phyloP scores from a whole-genome alignment of 345 rosid species.

The Acer campestre region DNA sequence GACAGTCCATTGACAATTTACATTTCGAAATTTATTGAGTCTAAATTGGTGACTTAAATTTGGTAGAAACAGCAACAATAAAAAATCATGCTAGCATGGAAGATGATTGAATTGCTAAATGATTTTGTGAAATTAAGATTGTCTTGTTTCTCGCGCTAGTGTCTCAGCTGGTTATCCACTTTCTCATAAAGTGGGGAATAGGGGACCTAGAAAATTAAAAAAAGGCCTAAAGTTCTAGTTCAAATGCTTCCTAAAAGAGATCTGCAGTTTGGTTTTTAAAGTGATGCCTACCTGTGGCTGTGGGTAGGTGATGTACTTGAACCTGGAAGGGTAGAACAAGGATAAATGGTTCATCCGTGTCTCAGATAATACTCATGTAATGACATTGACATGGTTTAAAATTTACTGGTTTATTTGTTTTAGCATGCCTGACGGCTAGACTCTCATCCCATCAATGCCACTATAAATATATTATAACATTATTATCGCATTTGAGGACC shows the following conservation, averaged over 20 bases:
- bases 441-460: background rate
- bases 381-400: background rate
- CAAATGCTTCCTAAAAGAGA: background rate
- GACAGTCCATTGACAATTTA: background rate
- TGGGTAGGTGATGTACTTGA: background rate
- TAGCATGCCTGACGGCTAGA: background rate
- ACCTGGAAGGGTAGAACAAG: background rate
- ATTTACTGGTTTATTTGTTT: background rate
- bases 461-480: background rate
- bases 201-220: background rate
- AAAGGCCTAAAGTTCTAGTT: background rate
- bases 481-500: background rate
- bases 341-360: background rate
- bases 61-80: background rate
- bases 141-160: background rate
- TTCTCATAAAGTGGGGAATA: background rate
- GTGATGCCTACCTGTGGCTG: background rate
- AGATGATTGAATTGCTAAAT: background rate
- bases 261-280: background rate
- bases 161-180: background rate
- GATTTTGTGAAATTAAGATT: background rate
- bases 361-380: background rate
- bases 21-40: background rate
- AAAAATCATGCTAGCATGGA: background rate
- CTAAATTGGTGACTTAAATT: background rate